Evolutionary conservation across 352 stramenopile species (phyloP), one percentile per base, ranked within the genome.

Genomic region (Globisporangium megalacanthum): DNA sequence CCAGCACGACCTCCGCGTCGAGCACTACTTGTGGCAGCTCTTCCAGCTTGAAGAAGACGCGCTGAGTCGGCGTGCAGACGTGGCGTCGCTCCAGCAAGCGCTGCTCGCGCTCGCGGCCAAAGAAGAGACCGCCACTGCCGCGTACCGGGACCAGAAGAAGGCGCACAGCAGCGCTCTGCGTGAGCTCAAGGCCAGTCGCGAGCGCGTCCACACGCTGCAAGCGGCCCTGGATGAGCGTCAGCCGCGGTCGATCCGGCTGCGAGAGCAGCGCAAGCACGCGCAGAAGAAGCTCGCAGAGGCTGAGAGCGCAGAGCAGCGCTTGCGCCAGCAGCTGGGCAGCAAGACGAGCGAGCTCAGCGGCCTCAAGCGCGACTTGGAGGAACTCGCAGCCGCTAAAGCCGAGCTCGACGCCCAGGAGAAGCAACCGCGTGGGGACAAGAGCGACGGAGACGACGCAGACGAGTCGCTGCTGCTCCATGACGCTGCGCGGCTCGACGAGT

Each of bases 21-120:
- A 98, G 58, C 92, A 97, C 64, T 99, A 97, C 56, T 72, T 99
- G 41, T 99, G 95, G 96, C 89, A 98, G 60, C 76, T 99, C 20
- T 98, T 93, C 50, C 94, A 98, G 66, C 83, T 98, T 20, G 76
- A 98, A 58, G 77, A 90, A 14, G 89, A 98, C 44, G 75, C 96
- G 3, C 75, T 88, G 19, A 66, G 87, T 29, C 82, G 91, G 42
- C 88, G 96, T 60, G 90, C 93, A 25, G 63, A 75, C 3, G 72
- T 97, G 11, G 74, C 76, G 19, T 51, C 70, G 0, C 67, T 75
- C 17, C 69, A 90, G 55, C 67, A 86, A 6, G 63, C 82, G 58
- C 49, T 75, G 14, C 44, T 49, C 1, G 71, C 61, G 0, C 85
- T 77, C 50, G 52, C 46, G 19, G 64, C 64, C 11, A 89, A 88